phyloP scores from a whole-genome alignment of 441 rosid genomes.

The Adansonia grandidieri region DNA sequence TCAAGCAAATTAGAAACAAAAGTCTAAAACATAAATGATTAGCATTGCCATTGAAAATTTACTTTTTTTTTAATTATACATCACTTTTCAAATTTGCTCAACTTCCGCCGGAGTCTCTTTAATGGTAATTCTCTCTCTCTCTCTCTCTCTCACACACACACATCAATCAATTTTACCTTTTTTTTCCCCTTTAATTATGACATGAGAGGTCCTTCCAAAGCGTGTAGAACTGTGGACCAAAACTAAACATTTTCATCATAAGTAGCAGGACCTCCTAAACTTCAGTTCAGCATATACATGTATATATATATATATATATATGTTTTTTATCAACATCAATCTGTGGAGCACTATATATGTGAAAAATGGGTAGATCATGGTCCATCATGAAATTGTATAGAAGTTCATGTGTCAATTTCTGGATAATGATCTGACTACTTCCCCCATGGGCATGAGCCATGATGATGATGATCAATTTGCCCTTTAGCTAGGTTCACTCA shows the following conservation, averaged over 20 bases:
- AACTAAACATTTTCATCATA: background rate
- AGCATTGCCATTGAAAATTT: background rate
- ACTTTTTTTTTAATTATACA: background rate
- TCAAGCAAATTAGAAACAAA: no score
- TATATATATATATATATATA: background rate
- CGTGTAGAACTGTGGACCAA: background rate
- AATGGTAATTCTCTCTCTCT: background rate
- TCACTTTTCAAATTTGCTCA: background rate
- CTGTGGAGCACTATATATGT: background rate
- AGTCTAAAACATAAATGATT: background rate
- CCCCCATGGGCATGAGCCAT: constrained; percentile 1
- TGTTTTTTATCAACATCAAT: background rate
- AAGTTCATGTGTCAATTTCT: background rate
- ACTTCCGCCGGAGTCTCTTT: background rate
- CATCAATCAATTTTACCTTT: background rate
- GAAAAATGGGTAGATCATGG: constrained; percentile 3
- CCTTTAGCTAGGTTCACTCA: background rate
- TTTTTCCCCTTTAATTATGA: constrained; percentile 1
- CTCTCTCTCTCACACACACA: no score
- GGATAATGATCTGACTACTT: background rate
- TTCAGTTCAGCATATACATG: background rate
- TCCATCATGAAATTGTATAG: background rate
- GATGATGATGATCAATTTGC: background rate
- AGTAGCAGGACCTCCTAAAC: background rate
- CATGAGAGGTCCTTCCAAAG: constrained; percentile 8